Evolutionary conservation across 129 eudicot species (phyloP).

Genomic region (Tanacetum coccineum): DNA sequence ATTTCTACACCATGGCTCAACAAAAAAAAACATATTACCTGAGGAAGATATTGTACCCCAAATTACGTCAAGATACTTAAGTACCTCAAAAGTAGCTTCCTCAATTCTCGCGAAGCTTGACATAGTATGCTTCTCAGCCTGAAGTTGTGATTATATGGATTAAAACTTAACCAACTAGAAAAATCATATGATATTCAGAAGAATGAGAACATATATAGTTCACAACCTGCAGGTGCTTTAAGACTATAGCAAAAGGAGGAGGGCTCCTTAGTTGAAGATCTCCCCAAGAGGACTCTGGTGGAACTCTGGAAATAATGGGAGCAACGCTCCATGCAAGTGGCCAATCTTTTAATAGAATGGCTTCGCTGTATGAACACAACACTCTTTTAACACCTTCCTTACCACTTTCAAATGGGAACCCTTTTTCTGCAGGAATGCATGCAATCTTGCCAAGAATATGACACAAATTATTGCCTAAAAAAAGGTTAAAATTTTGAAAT

Average conservation of each 20-base stretch:
- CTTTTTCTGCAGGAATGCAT: constrained; percentile 6
- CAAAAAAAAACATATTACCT: neutral
- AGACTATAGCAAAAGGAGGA: constrained; percentile 12
- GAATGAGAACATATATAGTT: neutral
- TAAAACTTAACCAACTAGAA: neutral
- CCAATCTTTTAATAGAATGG: constrained; percentile 13
- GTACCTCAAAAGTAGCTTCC: constrained; percentile 18
- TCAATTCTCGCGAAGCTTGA: neutral
- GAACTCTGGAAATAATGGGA: constrained; percentile 15
- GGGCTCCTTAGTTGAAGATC: constrained; percentile 19
- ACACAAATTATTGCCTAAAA: neutral
- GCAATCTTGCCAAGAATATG: constrained; percentile 2
- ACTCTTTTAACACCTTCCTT: constrained; percentile 2
- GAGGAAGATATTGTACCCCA: constrained; percentile 14
- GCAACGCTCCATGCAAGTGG: constrained; percentile 2
- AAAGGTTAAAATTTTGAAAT: neutral
- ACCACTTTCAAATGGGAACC: neutral
- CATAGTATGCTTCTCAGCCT: neutral
- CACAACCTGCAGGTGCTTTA: neutral
- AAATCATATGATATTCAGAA: neutral
- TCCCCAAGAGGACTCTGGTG: constrained; percentile 15
- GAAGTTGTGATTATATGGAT: neutral
- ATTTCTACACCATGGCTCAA: neutral
- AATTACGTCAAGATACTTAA: constrained; percentile 9
- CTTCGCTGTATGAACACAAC: constrained; percentile 12